Conservation (phyloP, 2,329 filamentous ascomycete genomes). For the Ascochyta koolunga region DNA sequence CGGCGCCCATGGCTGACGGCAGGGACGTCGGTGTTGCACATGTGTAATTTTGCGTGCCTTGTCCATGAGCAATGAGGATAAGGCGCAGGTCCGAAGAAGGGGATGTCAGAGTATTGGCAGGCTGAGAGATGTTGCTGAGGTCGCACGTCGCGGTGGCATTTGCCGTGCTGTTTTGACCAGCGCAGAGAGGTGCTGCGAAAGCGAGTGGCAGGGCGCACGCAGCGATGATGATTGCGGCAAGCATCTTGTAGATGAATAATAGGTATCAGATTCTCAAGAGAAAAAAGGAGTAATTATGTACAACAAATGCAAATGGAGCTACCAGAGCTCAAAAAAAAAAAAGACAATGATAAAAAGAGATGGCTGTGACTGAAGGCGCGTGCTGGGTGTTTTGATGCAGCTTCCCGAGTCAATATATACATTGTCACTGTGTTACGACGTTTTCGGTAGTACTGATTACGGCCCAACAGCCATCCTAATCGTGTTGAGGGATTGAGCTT, state of each 20-base stretch:
- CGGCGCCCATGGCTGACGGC: conserved; percentile 52
- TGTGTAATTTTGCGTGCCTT: conserved; percentile 60
- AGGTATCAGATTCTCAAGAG: neutral
- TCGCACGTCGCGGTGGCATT: conserved; percentile 27
- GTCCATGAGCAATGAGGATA: conserved; percentile 54
- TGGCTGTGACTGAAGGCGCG: conserved; percentile 12
- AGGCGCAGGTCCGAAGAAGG: conserved; percentile 41
- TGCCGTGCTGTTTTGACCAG: conserved; percentile 25
- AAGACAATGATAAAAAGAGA: conserved; percentile 24
- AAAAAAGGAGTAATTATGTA: conserved; percentile 7
- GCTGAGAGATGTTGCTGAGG: conserved; percentile 31
- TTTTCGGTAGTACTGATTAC: conserved; percentile 4
- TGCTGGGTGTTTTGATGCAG: conserved; percentile 16
- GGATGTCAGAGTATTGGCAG: conserved; percentile 32
- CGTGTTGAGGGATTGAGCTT: conserved; percentile 6
- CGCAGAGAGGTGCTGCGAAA: conserved; percentile 27
- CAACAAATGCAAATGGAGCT: conserved; percentile 31
- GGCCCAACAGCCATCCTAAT: conserved; percentile 9
- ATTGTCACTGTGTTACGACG: conserved; percentile 5
- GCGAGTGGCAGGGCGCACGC: conserved; percentile 28
- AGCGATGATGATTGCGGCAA: conserved; percentile 26
- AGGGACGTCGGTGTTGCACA: conserved; percentile 42
- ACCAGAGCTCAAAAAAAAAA: conserved; percentile 41
- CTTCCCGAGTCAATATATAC: conserved; percentile 24
- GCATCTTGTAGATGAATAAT: conserved; percentile 29